Conservation (phyloP, 129 eudicot genomes). For the Tagetes patula region DNA sequence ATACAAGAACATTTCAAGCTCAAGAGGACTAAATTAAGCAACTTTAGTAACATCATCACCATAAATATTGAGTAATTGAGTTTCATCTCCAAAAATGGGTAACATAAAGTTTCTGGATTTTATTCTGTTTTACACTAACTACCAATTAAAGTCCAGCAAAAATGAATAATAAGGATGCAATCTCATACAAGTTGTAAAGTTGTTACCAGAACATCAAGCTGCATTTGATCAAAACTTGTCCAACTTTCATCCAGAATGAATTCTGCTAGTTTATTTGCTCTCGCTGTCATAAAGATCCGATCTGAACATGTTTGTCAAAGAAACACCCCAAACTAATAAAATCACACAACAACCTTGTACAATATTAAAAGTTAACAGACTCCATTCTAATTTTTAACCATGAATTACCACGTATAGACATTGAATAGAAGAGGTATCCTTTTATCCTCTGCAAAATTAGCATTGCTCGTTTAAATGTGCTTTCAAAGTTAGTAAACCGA, state of each 20-base stretch:
- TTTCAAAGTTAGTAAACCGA: not conserved
- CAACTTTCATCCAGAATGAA: constrained; percentile 7
- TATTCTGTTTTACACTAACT: constrained; percentile 23
- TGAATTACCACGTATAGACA: not conserved
- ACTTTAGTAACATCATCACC: constrained; percentile 3
- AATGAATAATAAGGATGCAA: constrained; percentile 13
- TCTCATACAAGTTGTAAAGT: constrained; percentile 11
- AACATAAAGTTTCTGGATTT: constrained; percentile 14
- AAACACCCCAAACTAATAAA: constrained; percentile 20
- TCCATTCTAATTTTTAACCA: not conserved
- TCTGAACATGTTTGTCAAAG: constrained; percentile 54
- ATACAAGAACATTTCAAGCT: constrained; percentile 18
- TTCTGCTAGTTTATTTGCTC: constrained; percentile 55
- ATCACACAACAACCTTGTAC: not conserved
- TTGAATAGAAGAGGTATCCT: not conserved
- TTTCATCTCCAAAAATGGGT: constrained; percentile 21
- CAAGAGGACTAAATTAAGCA: not conserved
- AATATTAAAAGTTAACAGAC: not conserved
- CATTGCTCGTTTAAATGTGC: not conserved
- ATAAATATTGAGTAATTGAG: constrained; percentile 25
- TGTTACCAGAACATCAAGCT: constrained; percentile 23
- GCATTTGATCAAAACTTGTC: constrained; percentile 25
- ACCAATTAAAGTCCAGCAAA: constrained; percentile 28
- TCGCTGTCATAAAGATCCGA: constrained; percentile 75
- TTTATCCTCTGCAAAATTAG: not conserved